phyloP scores from a whole-genome alignment of 83 land plant species.

The Diphasiastrum complanatum region DNA sequence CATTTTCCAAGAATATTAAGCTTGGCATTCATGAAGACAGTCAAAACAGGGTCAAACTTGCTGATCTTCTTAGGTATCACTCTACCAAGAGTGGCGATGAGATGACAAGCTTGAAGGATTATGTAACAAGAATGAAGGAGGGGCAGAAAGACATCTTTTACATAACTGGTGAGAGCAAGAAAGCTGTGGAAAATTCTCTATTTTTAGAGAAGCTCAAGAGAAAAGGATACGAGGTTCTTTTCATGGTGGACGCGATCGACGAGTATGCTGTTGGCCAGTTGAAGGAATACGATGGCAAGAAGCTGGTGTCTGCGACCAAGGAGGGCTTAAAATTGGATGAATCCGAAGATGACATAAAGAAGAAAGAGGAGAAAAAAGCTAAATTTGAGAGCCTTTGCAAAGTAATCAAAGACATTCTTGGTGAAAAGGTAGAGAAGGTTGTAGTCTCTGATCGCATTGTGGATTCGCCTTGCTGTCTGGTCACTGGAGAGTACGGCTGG shows the following conservation, averaged over 20 bases:
- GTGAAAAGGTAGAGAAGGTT: slow-evolving; percentile 48
- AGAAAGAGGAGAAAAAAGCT: slow-evolving; percentile 44
- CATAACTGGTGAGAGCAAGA: slow-evolving; percentile 54
- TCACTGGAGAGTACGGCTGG: slow-evolving; percentile 62
- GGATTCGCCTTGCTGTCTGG: slow-evolving; percentile 46
- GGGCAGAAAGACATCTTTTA: slow-evolving; percentile 49
- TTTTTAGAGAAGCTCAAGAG: slow-evolving; percentile 51
- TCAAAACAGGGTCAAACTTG: slow-evolving; percentile 53
- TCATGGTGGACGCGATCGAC: slow-evolving; percentile 59
- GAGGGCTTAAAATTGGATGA: slow-evolving; percentile 53
- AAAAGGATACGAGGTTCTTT: slow-evolving; percentile 52
- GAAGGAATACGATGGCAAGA: slow-evolving; percentile 61
- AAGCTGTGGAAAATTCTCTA: slow-evolving; percentile 60
- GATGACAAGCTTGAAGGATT: slow-evolving; percentile 59
- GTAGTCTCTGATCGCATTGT: slow-evolving; percentile 42
- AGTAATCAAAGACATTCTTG: slow-evolving; percentile 42
- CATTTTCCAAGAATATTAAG: slow-evolving; percentile 50
- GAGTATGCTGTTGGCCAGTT: slow-evolving; percentile 52
- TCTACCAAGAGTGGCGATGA: slow-evolving; percentile 64
- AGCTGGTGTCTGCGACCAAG: slow-evolving; percentile 52
- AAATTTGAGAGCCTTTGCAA: slow-evolving; percentile 46
- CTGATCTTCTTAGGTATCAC: slow-evolving; percentile 49
- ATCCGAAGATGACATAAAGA: slow-evolving; percentile 50
- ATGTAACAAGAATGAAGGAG: slow-evolving; percentile 62
- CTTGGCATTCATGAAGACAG: slow-evolving; percentile 57